Evolutionary conservation across 169 alveolate genomes (phyloP).

Genomic region (Fabrea salina): DNA sequence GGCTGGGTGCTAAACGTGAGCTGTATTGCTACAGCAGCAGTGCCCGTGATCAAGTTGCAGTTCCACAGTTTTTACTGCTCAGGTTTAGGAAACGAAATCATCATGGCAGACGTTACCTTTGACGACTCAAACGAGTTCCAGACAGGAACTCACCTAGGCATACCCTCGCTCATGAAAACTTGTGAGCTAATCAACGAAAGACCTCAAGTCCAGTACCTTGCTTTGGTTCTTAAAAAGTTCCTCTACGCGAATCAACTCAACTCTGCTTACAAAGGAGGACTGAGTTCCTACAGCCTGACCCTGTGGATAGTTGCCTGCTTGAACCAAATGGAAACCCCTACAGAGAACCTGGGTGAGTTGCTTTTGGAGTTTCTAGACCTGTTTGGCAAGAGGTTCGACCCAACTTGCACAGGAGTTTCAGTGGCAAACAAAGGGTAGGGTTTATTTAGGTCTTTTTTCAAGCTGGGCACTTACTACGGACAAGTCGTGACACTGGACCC

Average conservation of each 20-base stretch:
- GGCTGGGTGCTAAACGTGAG: neutral
- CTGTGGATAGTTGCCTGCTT: conserved; percentile 18
- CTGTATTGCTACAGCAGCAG: neutral
- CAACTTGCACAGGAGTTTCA: neutral
- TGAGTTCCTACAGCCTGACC: conserved; percentile 9
- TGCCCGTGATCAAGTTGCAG: conserved; percentile 26
- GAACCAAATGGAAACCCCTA: neutral
- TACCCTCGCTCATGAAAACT: neutral
- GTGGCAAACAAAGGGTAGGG: neutral
- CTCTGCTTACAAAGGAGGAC: conserved; percentile 22
- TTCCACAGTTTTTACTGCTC: neutral
- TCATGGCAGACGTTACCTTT: neutral
- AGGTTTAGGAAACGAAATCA: neutral
- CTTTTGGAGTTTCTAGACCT: conserved; percentile 9
- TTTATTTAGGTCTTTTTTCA: neutral
- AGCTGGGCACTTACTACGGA: neutral
- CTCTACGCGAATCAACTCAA: neutral
- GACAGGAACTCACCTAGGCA: neutral
- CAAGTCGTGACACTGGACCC: conserved; percentile 33
- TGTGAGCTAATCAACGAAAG: neutral
- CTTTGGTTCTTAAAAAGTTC: conserved; percentile 1
- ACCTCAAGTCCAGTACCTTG: neutral
- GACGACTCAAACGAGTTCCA: neutral
- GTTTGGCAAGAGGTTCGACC: conserved; percentile 19
- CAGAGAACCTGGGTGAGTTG: neutral